phyloP scores from a whole-genome alignment of 768 basidiomycete genomes.

The Royoungia palumana region DNA sequence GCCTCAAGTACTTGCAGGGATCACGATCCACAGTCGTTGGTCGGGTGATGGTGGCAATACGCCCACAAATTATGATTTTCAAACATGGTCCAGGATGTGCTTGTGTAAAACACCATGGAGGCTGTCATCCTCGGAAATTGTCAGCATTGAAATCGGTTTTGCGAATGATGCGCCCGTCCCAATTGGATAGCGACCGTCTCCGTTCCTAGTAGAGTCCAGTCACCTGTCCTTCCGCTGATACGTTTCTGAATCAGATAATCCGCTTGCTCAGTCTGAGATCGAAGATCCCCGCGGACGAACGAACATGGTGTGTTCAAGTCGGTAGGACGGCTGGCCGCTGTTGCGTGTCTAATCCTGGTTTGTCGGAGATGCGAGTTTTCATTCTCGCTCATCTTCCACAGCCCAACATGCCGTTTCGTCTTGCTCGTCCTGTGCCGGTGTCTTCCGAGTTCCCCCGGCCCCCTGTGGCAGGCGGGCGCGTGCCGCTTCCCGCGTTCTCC shows the following conservation, averaged over 20 bases:
- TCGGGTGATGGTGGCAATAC: too few relatives aligned
- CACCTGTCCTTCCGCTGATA: not conserved
- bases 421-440: not conserved
- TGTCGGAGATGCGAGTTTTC: not conserved
- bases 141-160: slow-evolving; percentile 9
- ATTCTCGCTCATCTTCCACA: slow-evolving; percentile 2
- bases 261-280: not conserved
- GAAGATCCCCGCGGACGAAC: not conserved
- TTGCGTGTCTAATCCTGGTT: not conserved
- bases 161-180: not conserved
- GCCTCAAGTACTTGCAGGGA: not conserved
- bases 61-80: slow-evolving; percentile 2
- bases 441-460: too few relatives aligned
- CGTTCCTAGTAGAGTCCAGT: not conserved
- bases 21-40: not conserved
- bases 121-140: slow-evolving; percentile 26
- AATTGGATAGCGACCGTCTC: not conserved
- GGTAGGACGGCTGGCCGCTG: not conserved
- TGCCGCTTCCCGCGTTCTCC: not conserved
- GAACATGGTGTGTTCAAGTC: not conserved
- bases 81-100: not conserved
- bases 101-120: not conserved
- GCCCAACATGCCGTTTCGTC: slow-evolving; percentile 1
- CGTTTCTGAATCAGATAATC: not conserved
- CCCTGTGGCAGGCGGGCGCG: slow-evolving; percentile 9